phyloP scores from a whole-genome alignment of 306 rosid genomes.

The Senna siamea region DNA sequence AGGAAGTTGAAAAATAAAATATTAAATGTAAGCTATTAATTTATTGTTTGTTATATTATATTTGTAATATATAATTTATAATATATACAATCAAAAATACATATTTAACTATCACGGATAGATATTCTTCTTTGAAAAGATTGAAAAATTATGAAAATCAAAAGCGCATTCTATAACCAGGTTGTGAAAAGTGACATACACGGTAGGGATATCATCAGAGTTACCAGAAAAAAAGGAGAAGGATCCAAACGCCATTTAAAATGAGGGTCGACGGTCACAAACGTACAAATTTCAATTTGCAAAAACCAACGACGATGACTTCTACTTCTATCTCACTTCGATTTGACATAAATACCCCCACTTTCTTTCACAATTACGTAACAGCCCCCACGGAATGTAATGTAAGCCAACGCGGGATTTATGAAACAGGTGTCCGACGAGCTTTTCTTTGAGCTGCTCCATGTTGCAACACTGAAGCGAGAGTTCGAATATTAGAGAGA shows the following conservation, averaged over 20 bases:
- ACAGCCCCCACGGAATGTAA: too few relatives aligned
- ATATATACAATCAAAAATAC: too few relatives aligned
- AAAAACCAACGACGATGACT: too few relatives aligned
- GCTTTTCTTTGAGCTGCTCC: not conserved
- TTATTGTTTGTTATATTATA: too few relatives aligned
- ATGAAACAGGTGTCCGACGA: slow-evolving; percentile 2
- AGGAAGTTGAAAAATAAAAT: too few relatives aligned
- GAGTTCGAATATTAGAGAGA: not conserved
- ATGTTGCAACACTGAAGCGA: not conserved
- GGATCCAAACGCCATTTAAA: slow-evolving; percentile 5
- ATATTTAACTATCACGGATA: too few relatives aligned
- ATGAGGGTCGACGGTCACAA: too few relatives aligned
- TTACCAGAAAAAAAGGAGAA: not conserved
- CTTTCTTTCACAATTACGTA: not conserved
- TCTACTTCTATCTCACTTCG: not conserved
- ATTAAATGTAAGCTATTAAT: too few relatives aligned
- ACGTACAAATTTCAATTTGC: not conserved
- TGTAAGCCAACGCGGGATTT: not conserved
- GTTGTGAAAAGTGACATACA: not conserved
- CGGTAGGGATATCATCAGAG: not conserved
- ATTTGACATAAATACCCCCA: not conserved
- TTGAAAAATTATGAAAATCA: too few relatives aligned
- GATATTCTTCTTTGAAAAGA: too few relatives aligned
- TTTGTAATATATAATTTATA: too few relatives aligned
- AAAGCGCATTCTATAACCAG: not conserved